A percentile compares a stretch with the other conserved stretches of the same genome.
phyloP scores from a whole-genome alignment of 805 yeast species.

The Saturnispora diversa region DNA sequence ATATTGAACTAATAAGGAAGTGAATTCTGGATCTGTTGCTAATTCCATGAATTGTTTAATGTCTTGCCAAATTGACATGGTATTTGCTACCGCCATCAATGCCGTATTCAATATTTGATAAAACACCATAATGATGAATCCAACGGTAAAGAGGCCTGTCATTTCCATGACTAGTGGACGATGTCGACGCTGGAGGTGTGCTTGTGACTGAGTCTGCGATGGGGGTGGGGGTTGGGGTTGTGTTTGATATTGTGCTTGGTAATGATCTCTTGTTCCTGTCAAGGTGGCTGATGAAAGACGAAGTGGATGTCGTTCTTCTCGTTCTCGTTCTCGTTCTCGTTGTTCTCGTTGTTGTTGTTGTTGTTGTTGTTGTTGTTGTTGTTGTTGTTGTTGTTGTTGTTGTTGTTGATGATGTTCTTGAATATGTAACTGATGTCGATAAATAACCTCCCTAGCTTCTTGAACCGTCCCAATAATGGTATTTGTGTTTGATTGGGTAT shows the following conservation, averaged over 20 bases:
- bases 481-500: not conserved
- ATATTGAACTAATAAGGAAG: not conserved
- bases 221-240: too few relatives aligned
- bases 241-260: too few relatives aligned
- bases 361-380: too few relatives aligned
- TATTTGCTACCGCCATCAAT: constrained; percentile 1
- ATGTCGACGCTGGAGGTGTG: not conserved
- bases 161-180: constrained; percentile 1
- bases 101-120: constrained; percentile 6
- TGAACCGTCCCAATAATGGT: constrained; percentile 5
- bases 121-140: constrained; percentile 2
- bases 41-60: constrained; percentile 6
- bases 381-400: too few relatives aligned
- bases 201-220: too few relatives aligned
- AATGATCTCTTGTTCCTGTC: too few relatives aligned
- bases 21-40: not conserved
- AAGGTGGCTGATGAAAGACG: too few relatives aligned
- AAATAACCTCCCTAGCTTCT: constrained; percentile 1
- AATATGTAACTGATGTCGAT: too few relatives aligned
- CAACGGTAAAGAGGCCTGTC: constrained; percentile 5
- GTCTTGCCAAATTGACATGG: constrained; percentile 6
- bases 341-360: too few relatives aligned
- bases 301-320: not conserved
- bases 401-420: too few relatives aligned
- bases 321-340: not conserved